Percentiles rank a stretch among this genome's conserved stretches.
Conservation (phyloP, 2,329 filamentous ascomycete genomes). For the Cordyceps tenuipes region DNA sequence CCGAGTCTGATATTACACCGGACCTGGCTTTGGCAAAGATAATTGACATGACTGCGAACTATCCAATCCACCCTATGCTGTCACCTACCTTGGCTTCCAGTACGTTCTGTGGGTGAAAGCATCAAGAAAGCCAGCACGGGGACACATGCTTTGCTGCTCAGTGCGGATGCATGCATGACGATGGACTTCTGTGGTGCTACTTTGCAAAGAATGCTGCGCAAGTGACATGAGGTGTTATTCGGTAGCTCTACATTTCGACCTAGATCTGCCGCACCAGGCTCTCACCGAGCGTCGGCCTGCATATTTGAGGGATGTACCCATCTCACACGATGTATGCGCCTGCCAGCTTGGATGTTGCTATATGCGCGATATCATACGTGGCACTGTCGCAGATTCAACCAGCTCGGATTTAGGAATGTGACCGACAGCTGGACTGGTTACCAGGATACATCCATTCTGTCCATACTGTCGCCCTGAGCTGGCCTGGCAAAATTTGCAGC, state of each 20-base stretch:
- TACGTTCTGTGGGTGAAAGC: neutral
- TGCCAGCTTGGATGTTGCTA: neutral
- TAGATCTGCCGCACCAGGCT: neutral
- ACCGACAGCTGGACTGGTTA: neutral
- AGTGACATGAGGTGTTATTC: neutral
- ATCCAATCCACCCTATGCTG: neutral
- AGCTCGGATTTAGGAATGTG: neutral
- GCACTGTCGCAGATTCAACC: neutral
- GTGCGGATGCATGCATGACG: slow-evolving; percentile 4
- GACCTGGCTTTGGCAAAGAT: neutral
- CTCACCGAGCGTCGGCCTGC: neutral
- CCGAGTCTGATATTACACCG: neutral
- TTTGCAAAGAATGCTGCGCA: neutral
- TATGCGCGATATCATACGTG: neutral
- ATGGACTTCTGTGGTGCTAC: neutral
- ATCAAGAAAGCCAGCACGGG: neutral
- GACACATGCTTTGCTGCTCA: slow-evolving; percentile 1
- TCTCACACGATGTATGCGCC: neutral
- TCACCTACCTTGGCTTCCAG: neutral
- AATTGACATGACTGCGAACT: neutral
- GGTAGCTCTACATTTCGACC: neutral
- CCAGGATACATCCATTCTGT: neutral
- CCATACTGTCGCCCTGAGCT: neutral
- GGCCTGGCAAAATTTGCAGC: neutral
- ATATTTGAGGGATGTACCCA: neutral